Evolutionary conservation across 306 rosid genomes (phyloP).

Genomic region (Cajanus cajan): DNA sequence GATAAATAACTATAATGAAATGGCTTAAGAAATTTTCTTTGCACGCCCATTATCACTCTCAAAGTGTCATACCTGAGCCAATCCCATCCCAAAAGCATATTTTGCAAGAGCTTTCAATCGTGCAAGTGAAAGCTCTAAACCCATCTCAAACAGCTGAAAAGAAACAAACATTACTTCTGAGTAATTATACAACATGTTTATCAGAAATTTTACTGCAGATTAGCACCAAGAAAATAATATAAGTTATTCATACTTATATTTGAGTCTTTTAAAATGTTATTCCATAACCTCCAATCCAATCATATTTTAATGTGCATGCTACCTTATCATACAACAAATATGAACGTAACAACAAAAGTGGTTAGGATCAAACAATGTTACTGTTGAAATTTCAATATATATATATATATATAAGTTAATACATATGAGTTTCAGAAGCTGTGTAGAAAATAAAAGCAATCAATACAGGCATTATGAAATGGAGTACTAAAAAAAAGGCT

Average conservation of each 20-base stretch:
- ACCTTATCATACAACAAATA: not conserved
- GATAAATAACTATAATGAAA: conserved; percentile 9
- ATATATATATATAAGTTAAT: not conserved
- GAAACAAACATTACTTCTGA: conserved; percentile 29
- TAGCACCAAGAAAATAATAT: conserved; percentile 10
- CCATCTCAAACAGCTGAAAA: conserved; percentile 98
- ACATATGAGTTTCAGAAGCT: not conserved
- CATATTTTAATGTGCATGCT: not conserved
- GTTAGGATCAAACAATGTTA: conserved; percentile 13
- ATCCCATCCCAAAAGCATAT: conserved; percentile 95
- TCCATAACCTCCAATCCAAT: conserved; percentile 21
- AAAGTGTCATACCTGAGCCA: conserved; percentile 77
- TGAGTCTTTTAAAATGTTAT: conserved; percentile 10
- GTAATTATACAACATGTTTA: not conserved
- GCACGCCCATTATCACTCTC: conserved; percentile 1
- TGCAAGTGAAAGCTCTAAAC: conserved; percentile 96
- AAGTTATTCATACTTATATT: not conserved
- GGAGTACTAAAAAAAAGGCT: not conserved
- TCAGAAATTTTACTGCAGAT: not conserved
- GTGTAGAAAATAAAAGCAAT: conserved; percentile 1
- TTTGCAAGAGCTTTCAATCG: conserved; percentile 98
- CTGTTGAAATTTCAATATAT: not conserved
- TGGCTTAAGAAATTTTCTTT: not conserved
- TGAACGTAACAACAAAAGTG: conserved; percentile 11
- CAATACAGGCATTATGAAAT: not conserved